phyloP scores from a whole-genome alignment of 495 filamentous ascomycete genomes.

The Lindgomyces ingoldianus region DNA sequence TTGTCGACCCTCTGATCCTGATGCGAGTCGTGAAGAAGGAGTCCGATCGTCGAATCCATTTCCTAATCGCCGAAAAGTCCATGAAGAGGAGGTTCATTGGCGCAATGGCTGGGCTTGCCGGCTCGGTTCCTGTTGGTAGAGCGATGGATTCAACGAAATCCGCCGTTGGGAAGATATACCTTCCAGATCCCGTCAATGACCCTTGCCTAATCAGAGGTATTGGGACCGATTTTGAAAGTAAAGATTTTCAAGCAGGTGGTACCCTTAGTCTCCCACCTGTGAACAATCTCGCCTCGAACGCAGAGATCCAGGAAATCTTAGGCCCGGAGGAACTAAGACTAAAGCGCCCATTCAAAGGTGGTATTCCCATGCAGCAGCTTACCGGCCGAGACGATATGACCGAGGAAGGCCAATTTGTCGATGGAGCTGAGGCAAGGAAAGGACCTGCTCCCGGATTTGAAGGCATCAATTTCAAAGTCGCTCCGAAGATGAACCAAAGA shows the following conservation, averaged over 20 bases:
- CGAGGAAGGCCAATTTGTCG: constrained; percentile 56
- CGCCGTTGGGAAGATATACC: constrained; percentile 77
- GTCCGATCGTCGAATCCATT: constrained; percentile 82
- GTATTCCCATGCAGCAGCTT: constrained; percentile 69
- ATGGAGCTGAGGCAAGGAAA: constrained; percentile 30
- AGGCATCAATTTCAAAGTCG: constrained; percentile 80
- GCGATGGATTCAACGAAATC: constrained; percentile 86
- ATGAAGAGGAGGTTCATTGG: constrained; percentile 88
- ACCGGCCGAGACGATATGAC: constrained; percentile 73
- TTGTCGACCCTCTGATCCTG: constrained; percentile 91
- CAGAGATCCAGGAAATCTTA: constrained; percentile 76
- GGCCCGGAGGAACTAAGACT: constrained; percentile 79
- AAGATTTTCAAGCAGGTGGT: constrained; percentile 73
- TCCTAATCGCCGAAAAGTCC: constrained; percentile 92
- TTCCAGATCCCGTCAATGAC: constrained; percentile 83
- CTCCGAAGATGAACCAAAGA: constrained; percentile 92
- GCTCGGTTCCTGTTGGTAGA: constrained; percentile 83
- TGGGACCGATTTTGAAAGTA: constrained; percentile 79
- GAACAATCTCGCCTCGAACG: constrained; percentile 73
- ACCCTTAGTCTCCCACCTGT: constrained; percentile 82
- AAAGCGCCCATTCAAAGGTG: constrained; percentile 81
- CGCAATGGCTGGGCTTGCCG: constrained; percentile 71
- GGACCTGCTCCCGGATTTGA: constrained; percentile 54
- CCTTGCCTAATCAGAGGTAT: constrained; percentile 81
- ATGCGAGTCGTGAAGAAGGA: constrained; percentile 85